Conservation (phyloP, 148 eudicot species). For the Fallopia convolvulus region DNA sequence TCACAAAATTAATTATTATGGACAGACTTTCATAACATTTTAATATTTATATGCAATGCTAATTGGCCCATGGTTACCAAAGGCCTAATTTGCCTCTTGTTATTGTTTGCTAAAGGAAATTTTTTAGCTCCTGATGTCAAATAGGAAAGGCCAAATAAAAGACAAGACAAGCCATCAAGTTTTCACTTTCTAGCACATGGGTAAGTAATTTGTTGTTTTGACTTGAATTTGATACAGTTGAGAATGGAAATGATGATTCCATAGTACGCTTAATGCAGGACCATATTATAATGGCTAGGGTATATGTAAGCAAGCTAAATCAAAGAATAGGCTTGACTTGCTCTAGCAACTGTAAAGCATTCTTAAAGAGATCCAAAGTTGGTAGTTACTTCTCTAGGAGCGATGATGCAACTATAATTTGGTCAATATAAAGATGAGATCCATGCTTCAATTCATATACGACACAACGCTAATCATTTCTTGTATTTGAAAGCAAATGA, state of each 20-base stretch:
- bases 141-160: slow-evolving; percentile 33
- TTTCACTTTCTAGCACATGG: not conserved
- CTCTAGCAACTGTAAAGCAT: slow-evolving; percentile 63
- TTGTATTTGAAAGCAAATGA: no score
- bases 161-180: slow-evolving; percentile 38
- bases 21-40: not conserved
- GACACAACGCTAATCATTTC: slow-evolving; percentile 47
- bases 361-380: slow-evolving; percentile 86
- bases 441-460: slow-evolving; percentile 85
- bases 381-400: slow-evolving; percentile 35
- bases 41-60: slow-evolving; percentile 2
- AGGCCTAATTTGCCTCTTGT: not conserved
- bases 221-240: slow-evolving; percentile 47
- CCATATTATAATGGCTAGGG: slow-evolving; percentile 95
- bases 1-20: not conserved
- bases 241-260: slow-evolving; percentile 78
- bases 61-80: slow-evolving; percentile 9
- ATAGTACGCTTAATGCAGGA: slow-evolving; percentile 84
- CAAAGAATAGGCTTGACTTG: slow-evolving; percentile 66
- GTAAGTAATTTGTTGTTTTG: not conserved
- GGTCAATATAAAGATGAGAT: slow-evolving; percentile 69
- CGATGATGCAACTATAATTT: slow-evolving; percentile 60
- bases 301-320: slow-evolving; percentile 68
- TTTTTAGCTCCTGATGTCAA: slow-evolving; percentile 33
- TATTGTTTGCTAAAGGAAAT: slow-evolving; percentile 25